Conservation (phyloP, 805 yeast genomes). For the Candida xiaguanensis region DNA sequence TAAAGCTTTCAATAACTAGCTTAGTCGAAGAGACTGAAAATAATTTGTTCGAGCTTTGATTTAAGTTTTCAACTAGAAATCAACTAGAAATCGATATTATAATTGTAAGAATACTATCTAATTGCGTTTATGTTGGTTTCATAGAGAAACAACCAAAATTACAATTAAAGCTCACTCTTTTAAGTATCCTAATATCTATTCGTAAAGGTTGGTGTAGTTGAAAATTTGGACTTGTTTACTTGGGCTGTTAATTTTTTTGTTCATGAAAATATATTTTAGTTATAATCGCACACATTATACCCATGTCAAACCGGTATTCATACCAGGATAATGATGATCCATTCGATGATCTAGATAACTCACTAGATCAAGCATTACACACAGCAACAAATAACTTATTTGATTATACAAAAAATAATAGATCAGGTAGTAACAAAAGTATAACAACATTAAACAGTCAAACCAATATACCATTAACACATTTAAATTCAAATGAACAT, state of each 20-base stretch:
- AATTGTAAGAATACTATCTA: too few relatives aligned
- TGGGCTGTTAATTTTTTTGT: background rate
- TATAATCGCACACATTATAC: background rate
- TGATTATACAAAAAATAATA: constrained; percentile 21
- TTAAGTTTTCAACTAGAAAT: too few relatives aligned
- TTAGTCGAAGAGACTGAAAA: too few relatives aligned
- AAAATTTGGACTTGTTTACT: too few relatives aligned
- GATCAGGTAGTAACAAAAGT: constrained; percentile 19
- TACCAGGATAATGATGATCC: constrained; percentile 19
- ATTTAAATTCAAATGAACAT: constrained; percentile 16
- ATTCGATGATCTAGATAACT: constrained; percentile 62
- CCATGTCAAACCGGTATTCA: constrained; percentile 9
- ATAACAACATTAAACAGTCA: constrained; percentile 17
- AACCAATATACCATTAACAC: constrained; percentile 27
- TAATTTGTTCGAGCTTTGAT: too few relatives aligned
- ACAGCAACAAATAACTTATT: constrained; percentile 41
- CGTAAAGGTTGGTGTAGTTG: too few relatives aligned
- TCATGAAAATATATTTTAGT: background rate
- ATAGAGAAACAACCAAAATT: too few relatives aligned
- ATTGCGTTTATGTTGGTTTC: too few relatives aligned
- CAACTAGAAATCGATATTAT: too few relatives aligned
- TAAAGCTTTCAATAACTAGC: too few relatives aligned
- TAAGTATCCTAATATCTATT: too few relatives aligned
- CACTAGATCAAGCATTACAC: constrained; percentile 63
- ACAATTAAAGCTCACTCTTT: too few relatives aligned